Evolutionary conservation across 2,329 filamentous ascomycete genomes (phyloP), one percentile per base, ranked within the genome.

Genomic region (Rutstroemia sp.): DNA sequence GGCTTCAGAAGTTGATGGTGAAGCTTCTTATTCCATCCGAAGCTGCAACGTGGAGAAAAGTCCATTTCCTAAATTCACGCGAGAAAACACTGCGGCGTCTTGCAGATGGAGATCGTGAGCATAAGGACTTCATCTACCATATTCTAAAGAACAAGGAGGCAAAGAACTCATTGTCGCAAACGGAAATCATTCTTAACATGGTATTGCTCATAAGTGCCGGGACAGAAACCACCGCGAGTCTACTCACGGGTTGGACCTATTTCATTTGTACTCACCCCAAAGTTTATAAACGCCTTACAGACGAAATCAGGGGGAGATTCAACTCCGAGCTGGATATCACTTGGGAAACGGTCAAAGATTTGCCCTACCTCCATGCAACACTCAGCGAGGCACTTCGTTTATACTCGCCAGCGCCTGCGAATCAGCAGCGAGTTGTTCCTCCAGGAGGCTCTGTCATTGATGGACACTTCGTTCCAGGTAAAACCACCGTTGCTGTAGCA

Each of bases 291-390:
- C 71, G 62, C 27, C 44, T 77, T 12, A 63, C 60, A 1, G 18
- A 67, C 0, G 77, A 79, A 63, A 66, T 78, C 0, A 73, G 74
- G 0, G 61, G 65, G 0, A 37, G 67, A 0, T 78, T 77, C 55
- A 54, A 55, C 0, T 59, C 47, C 0, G 66, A 72, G 30, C 65
- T 68, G 0, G 73, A 77, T 3, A 77, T 79, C 48, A 71, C 63
- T n/a, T 55, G 73, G 27, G 30, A 25, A 2, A 49, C n/a, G 5
- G 30, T 38, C 9, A 55, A 16, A n/a, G 19, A 54, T n/a, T 34
- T 58, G 5, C 23, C n/a, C 3, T 58, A 58, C 19, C 30, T 48
- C 6, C 8, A 37, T 16, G 52, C 52, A 4, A 30, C 30, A 42
- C 21, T 58, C 18, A 18, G 48, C 10, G 57, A 58, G 18, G 42